Base-by-base conservation (phyloP, 139 green algal species). In the Diplosphaera chodatii region DNA sequence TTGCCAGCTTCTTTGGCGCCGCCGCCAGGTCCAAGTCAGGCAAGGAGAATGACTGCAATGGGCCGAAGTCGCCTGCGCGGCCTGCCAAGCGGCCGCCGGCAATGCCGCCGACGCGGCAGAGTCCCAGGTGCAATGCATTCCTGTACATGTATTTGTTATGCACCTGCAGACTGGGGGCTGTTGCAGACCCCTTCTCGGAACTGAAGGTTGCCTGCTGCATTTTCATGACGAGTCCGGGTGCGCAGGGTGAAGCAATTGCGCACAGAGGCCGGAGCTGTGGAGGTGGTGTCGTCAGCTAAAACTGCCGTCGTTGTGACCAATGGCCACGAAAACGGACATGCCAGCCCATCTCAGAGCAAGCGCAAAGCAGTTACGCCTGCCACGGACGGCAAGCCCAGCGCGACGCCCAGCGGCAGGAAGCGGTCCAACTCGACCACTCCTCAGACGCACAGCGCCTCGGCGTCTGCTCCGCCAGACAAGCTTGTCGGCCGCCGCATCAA, bases 1-100 rank as follows among this genome's bases (percentile, higher is more conserved):
- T 92, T 21, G 78, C 81, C 1, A 59, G 78, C 27, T 92, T 92
- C 72, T 92, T 92, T 37, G 67, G 74, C 4, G 32, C 67, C 10
- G 78, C 74, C 55, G 40, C 64, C 2, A 81, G 77, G 55, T 67
- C 32, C 48, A 59, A 59, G 16, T 4, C 16, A 18, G 48, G 48
- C 48, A 59, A 59, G 48, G 48, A 59, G 48, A 59, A 59, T 18
- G 16, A 10, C 13, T 5, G 48, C 48, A 59, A 25, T 25, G 48
- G 10, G 3, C 48, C 8, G 13, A 18, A 25, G 10, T 59, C 48
- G 48, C 48, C 48, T 5, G 18, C 16, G 22, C 13, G 48, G 48
- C 48, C 48, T 25, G 48, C 48, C 13, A 59, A 59, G 48, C 48
- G 48, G 48, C 16, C 48, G 48, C 48, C 48, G 3, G 18, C 48